Evolutionary conservation across 106 monocot genomes (phyloP).

Genomic region (Phalaenopsis aphrodite): DNA sequence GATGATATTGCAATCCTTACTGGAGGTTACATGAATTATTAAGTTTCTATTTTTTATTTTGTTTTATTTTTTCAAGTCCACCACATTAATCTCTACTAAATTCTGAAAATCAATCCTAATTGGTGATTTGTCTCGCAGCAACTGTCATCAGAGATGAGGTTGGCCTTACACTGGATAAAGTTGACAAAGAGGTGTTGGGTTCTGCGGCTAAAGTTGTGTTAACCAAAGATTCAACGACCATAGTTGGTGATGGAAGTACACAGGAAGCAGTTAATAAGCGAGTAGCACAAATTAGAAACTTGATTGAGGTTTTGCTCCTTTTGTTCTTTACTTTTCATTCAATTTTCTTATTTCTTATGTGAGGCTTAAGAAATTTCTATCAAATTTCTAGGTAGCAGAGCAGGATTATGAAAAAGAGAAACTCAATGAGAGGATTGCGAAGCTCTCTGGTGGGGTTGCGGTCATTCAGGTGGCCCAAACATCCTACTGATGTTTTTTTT

Average conservation of each 20-base stretch:
- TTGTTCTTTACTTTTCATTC: not conserved
- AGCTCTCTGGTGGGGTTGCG: slow-evolving; percentile 77
- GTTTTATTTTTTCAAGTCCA: not conserved
- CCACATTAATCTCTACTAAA: not conserved
- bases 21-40: slow-evolving; percentile 40
- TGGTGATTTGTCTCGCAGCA: slow-evolving; percentile 23
- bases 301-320: slow-evolving; percentile 46
- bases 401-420: slow-evolving; percentile 78
- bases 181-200: slow-evolving; percentile 58
- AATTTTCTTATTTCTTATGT: not conserved
- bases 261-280: slow-evolving; percentile 62
- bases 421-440: slow-evolving; percentile 73
- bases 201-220: slow-evolving; percentile 64
- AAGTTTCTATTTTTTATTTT: not conserved
- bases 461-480: slow-evolving; percentile 51
- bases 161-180: slow-evolving; percentile 61
- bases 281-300: slow-evolving; percentile 52
- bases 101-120: not conserved
- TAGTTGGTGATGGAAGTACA: slow-evolving; percentile 69
- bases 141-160: slow-evolving; percentile 74
- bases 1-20: slow-evolving; percentile 93
- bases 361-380: not conserved
- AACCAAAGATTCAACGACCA: slow-evolving; percentile 58
- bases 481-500: not conserved
- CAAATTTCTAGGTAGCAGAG: slow-evolving; percentile 36